Base-by-base conservation (phyloP, 352 stramenopile species). In the Halophytophthora batemanensis region DNA sequence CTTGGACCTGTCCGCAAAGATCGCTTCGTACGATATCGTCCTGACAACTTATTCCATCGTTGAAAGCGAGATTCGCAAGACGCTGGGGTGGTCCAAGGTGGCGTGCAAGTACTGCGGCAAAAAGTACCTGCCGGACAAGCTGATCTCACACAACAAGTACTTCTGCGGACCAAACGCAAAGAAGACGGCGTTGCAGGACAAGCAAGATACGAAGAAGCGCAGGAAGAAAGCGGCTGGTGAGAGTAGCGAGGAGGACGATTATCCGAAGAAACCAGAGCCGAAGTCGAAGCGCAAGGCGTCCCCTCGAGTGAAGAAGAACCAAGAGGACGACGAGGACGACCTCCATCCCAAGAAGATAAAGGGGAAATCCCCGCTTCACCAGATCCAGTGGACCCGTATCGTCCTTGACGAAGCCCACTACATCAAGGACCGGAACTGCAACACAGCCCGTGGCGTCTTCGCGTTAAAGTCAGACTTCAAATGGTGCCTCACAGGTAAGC, bases 31-130 rank as follows among this genome's bases (percentile, higher is more conserved):
- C 58, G 97, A 99, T 56, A 86, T 99, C 29, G 95, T 99, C 5
- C 77, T 99, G 1, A 99, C 97, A 2, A 99, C 97, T 0, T 99
- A 99, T 71, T 97, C 90, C 2, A 96, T 98, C 46, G 77, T 98
- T 23, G 86, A 98, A 58, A 87, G 57, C 41, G 97, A 99, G 53
- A 73, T 81, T 21, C 79, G 82, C n/a, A 88, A 91, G 50, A 87
- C 72, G 13, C 69, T 90, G 2, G 77, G 72, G 1, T 78, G 74
- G 58, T 69, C 76, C 10, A 94, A 94, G 50, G 74, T 93, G 2
- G 68, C 77, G 45, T 99, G 97, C 69, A 90, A 93, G 31, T 98
- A 99, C 64, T 99, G 96, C 70, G 93, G 93, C 31, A 90, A 89
- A 46, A 80, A 85, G 22, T 97, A 88, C 50, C 39, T 96, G 3